Evolutionary conservation across 257 asterid species (phyloP).

Genomic region (Sherardia arvensis): DNA sequence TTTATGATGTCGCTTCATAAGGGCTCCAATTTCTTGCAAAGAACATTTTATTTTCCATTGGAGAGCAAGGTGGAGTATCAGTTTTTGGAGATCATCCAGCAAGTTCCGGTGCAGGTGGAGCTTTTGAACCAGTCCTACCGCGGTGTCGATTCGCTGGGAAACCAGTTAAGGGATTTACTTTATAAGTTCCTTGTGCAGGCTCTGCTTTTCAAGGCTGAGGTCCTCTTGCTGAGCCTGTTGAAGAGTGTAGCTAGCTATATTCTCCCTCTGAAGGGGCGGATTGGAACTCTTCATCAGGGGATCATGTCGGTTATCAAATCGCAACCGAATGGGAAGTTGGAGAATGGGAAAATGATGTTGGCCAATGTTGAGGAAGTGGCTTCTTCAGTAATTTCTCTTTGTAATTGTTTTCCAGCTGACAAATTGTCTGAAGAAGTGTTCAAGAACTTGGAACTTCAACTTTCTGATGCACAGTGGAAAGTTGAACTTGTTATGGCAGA

Average conservation of each 20-base stretch:
- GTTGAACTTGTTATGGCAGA: not conserved
- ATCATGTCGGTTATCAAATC: not conserved
- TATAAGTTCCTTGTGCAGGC: not conserved
- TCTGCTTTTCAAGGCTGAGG: constrained; percentile 12
- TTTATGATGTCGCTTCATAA: not conserved
- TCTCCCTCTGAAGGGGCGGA: not conserved
- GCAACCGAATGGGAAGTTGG: not conserved
- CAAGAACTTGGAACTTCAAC: not conserved
- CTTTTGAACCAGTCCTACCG: not conserved
- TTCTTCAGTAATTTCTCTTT: not conserved
- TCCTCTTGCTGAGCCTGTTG: not conserved
- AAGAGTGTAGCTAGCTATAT: not conserved
- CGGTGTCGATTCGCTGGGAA: not conserved
- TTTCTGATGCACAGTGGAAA: not conserved
- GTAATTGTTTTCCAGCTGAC: not conserved
- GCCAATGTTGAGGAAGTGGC: not conserved
- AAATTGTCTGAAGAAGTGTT: not conserved
- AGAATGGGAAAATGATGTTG: not conserved
- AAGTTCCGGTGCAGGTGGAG: not conserved
- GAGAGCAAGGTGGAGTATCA: not conserved
- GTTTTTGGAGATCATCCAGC: not conserved
- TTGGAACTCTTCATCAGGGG: constrained; percentile 1
- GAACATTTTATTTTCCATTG: not conserved
- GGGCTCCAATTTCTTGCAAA: not conserved
- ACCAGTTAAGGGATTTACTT: not conserved